Percentiles rank a stretch among this genome's conserved stretches.
These are phyloP conservation scores for Obba rivulosa DNA, from an alignment of 768 basidiomycete species.

Conservation along the genomic window DNA sequence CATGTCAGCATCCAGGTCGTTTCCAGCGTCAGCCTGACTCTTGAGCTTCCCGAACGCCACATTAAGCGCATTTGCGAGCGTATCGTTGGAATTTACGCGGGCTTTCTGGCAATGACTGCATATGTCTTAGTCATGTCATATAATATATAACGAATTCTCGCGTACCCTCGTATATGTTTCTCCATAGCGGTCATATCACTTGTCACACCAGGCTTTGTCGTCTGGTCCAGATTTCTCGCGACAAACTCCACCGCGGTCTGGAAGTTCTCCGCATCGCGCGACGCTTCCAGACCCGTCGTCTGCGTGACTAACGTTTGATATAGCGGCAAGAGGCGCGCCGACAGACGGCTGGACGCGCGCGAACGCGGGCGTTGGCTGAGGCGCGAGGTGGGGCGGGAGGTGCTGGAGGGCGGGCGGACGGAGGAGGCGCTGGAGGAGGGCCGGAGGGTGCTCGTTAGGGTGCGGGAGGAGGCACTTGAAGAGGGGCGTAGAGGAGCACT, in stretches of 20 bases:
- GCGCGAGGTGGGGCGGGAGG: conserved; percentile 26
- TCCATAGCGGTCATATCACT: conserved; percentile 52
- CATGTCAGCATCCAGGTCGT: conserved; percentile 63
- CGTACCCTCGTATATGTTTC: conserved; percentile 50
- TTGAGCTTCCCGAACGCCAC: conserved; percentile 49
- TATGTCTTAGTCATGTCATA: neutral
- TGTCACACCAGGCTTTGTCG: conserved; percentile 51
- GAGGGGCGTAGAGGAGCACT: conserved; percentile 21
- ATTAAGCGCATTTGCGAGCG: conserved; percentile 54
- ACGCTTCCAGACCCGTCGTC: conserved; percentile 45
- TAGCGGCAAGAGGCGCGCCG: conserved; percentile 47
- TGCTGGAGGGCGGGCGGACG: conserved; percentile 34
- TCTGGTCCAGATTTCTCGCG: conserved; percentile 53
- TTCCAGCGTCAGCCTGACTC: conserved; percentile 38
- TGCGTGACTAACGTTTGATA: conserved; percentile 53
- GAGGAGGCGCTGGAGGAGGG: conserved; percentile 35
- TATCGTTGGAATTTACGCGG: conserved; percentile 59
- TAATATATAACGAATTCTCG: conserved; percentile 5
- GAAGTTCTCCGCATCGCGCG: conserved; percentile 38
- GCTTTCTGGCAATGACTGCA: conserved; percentile 46
- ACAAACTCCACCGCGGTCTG: conserved; percentile 50
- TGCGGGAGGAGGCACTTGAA: conserved; percentile 34
- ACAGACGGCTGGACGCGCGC: conserved; percentile 42
- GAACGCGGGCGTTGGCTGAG: conserved; percentile 24
- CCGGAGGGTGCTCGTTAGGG: conserved; percentile 32